These are phyloP conservation scores for Inosperma sp. DNA, from an alignment of 768 basidiomycete genomes.

Conservation along the genomic window DNA sequence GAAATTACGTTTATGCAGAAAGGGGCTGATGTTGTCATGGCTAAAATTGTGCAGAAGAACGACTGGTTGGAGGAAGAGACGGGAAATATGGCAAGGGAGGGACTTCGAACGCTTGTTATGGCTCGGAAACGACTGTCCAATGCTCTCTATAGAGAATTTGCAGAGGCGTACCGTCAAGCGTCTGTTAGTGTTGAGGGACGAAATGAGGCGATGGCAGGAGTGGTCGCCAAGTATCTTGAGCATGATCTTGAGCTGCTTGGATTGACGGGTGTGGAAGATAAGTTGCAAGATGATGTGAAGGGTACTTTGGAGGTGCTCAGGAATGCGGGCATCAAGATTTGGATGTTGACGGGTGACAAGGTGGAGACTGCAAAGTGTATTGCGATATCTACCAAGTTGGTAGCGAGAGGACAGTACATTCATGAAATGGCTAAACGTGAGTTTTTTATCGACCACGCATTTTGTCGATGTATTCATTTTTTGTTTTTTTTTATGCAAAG, in stretches of 20 bases:
- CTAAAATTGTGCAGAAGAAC: slow-evolving; percentile 88
- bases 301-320: slow-evolving; percentile 86
- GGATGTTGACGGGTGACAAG: slow-evolving; percentile 99
- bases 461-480: slow-evolving; percentile 4
- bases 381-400: slow-evolving; percentile 94
- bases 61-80: slow-evolving; percentile 99
- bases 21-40: slow-evolving; percentile 99
- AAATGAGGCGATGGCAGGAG: slow-evolving; percentile 73
- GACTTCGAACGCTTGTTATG: slow-evolving; percentile 89
- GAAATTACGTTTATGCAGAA: slow-evolving; percentile 92
- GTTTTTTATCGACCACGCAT: slow-evolving; percentile 24
- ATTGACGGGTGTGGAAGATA: slow-evolving; percentile 98
- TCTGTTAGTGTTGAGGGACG: slow-evolving; percentile 74
- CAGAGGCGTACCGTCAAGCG: slow-evolving; percentile 65
- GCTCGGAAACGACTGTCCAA: slow-evolving; percentile 71
- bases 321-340: slow-evolving; percentile 97
- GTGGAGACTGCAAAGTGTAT: slow-evolving; percentile 99
- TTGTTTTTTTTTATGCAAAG: slow-evolving; percentile 37
- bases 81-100: slow-evolving; percentile 97
- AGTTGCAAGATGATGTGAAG: slow-evolving; percentile 95
- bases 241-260: slow-evolving; percentile 88
- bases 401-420: slow-evolving; percentile 94
- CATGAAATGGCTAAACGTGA: slow-evolving; percentile 92
- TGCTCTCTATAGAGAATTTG: slow-evolving; percentile 72
- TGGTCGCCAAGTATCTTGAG: slow-evolving; percentile 76